Conservation (phyloP, 495 filamentous ascomycete species). For the Letharia columbiana region DNA sequence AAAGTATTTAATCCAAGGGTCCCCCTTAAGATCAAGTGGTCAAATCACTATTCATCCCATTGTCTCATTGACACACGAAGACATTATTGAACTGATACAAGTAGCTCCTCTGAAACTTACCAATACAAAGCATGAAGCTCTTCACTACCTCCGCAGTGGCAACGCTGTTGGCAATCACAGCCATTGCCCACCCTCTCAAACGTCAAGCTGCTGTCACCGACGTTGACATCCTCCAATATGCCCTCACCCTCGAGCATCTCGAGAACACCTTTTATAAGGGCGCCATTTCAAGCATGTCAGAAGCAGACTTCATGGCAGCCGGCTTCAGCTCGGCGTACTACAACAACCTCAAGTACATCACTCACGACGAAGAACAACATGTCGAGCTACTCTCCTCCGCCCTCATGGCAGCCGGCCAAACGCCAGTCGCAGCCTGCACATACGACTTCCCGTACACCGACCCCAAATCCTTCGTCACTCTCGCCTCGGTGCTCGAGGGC, state of each 20-base stretch:
- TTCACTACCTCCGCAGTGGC: constrained; percentile 1
- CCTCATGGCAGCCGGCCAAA: constrained; percentile 36
- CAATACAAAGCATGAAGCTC: constrained; percentile 9
- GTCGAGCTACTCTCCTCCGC: constrained; percentile 45
- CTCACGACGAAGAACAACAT: constrained; percentile 45
- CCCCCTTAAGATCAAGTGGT: not conserved
- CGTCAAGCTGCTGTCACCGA: constrained; percentile 12
- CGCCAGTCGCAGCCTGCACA: constrained; percentile 42
- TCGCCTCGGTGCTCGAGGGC: constrained; percentile 47
- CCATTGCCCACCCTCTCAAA: constrained; percentile 6
- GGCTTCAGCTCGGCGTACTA: constrained; percentile 42
- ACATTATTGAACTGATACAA: not conserved
- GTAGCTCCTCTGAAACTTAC: not conserved
- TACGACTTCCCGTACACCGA: constrained; percentile 48
- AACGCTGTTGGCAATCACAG: constrained; percentile 5
- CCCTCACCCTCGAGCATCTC: constrained; percentile 30
- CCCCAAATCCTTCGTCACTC: constrained; percentile 38
- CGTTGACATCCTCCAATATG: constrained; percentile 18
- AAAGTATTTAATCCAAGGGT: not conserved
- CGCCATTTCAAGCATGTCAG: constrained; percentile 44
- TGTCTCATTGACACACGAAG: not conserved
- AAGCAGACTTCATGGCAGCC: constrained; percentile 41
- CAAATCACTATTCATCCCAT: not conserved
- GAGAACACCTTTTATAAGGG: constrained; percentile 41
- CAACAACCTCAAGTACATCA: constrained; percentile 41